Base-by-base conservation (phyloP, 768 basidiomycete species). In the Multifurca ochricompacta region DNA sequence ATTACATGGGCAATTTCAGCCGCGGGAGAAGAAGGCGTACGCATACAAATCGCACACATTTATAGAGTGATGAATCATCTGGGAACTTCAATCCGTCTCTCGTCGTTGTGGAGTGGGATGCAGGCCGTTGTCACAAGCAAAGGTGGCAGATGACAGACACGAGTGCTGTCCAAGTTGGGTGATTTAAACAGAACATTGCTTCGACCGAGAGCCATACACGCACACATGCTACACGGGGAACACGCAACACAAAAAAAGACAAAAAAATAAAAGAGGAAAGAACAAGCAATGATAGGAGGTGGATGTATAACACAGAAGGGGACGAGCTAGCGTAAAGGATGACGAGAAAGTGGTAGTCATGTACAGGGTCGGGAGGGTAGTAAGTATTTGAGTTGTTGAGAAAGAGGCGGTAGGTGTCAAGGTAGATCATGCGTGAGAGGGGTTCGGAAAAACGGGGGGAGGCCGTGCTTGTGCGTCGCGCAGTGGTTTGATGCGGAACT, bases 401-500 rank as follows among this genome's bases (percentile, higher is more conserved):
- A n/a, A 25, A 56, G 34, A 41, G 39, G 19, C 30, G 53, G 18
- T 56, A 52, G 43, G 42, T 40, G 51, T 45, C 39, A 53, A 11
- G 28, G 40, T 48, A 45, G 63, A 57, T 66, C 67, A 67, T 55
- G 65, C 62, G 51, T 72, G 70, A 31, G 72, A 72, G 48, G 71
- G 67, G 47, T 68, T 67, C 19, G 69, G 66, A 60, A 76, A 73
- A 23, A 71, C 64, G 8, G 70, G 69, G n/a, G 69, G 66, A 3
- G 73, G 67, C 31, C 70, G 71, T 28, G 66, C 63, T 40, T 39
- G 21, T 16, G 66, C 61, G 16, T 77, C 82, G 66, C 80, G 76
- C 27, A 80, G 86, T 6, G 83, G 84, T 63, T 85, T 88, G 56
- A 91, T 79, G 54, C 88, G 81, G 74, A 91, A 88, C 68, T 90